Evolutionary conservation across 2,329 filamentous ascomycete species (phyloP).

Genomic region (Beauveria australis): DNA sequence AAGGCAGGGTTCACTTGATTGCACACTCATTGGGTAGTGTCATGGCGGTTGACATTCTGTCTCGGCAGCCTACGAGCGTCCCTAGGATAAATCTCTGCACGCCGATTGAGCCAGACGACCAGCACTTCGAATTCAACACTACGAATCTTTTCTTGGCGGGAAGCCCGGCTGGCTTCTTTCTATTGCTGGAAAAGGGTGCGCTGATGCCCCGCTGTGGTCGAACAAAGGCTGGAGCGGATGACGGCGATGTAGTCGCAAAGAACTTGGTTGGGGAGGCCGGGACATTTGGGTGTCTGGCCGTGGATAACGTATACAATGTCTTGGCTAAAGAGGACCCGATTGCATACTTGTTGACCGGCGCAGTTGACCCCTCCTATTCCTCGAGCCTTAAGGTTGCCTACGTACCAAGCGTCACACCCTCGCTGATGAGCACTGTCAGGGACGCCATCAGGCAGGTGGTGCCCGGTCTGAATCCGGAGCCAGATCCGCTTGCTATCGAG

Average conservation of each 20-base stretch:
- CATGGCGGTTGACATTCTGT: conserved; percentile 89
- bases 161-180: conserved; percentile 86
- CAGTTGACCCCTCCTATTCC: conserved; percentile 75
- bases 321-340: conserved; percentile 67
- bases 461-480: conserved; percentile 37
- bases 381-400: conserved; percentile 66
- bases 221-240: conserved; percentile 65
- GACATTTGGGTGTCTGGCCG: conserved; percentile 79
- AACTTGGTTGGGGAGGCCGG: conserved; percentile 70
- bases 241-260: conserved; percentile 45
- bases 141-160: conserved; percentile 83
- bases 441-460: conserved; percentile 55
- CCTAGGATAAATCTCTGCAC: conserved; percentile 39
- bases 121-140: conserved; percentile 84
- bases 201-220: conserved; percentile 71
- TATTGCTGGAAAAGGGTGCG: conserved; percentile 67
- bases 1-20: conserved; percentile 82
- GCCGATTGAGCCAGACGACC: conserved; percentile 33
- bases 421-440: conserved; percentile 56
- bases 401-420: conserved; percentile 64
- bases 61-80: conserved; percentile 70
- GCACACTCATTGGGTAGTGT: conserved; percentile 90
- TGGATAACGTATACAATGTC: conserved; percentile 96
- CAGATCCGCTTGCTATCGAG: conserved; percentile 22
- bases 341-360: conserved; percentile 84